Evolutionary conservation across 306 rosid species (phyloP).

Genomic region (Prunus salicina): DNA sequence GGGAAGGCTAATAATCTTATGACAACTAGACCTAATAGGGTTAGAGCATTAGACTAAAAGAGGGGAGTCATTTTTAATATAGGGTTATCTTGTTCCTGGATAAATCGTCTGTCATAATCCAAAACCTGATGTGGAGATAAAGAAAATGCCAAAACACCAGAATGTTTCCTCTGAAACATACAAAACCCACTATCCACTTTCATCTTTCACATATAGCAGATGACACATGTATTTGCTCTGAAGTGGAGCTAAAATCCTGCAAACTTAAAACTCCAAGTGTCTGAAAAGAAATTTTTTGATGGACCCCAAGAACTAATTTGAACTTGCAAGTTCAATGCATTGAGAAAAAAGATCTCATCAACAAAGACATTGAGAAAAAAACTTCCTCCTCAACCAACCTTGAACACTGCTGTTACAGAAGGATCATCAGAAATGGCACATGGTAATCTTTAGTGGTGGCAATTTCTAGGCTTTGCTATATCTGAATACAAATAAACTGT

Average conservation of each 20-base stretch:
- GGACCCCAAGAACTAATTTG: background rate
- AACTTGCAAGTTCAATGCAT: background rate
- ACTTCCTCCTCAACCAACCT: background rate
- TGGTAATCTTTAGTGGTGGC: background rate
- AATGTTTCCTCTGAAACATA: constrained; percentile 22
- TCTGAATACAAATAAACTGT: background rate
- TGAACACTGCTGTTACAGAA: background rate
- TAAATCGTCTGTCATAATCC: constrained; percentile 20
- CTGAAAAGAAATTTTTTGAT: background rate
- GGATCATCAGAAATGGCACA: background rate
- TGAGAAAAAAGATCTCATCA: background rate
- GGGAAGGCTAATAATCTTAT: constrained; percentile 18
- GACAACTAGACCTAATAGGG: constrained; percentile 26
- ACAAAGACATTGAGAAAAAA: too few species aligned
- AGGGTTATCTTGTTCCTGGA: constrained; percentile 20
- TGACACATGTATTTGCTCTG: background rate
- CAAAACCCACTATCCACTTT: constrained; percentile 5
- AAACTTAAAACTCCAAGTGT: background rate
- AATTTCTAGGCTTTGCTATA: background rate
- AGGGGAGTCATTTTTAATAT: constrained; percentile 13
- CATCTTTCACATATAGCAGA: background rate
- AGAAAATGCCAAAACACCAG: constrained; percentile 16
- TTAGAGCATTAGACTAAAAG: constrained; percentile 8
- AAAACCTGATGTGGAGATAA: constrained; percentile 15
- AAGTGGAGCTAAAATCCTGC: background rate